phyloP scores from a whole-genome alignment of 2,329 filamentous ascomycete species.

The Raffaelea ambrosiae region DNA sequence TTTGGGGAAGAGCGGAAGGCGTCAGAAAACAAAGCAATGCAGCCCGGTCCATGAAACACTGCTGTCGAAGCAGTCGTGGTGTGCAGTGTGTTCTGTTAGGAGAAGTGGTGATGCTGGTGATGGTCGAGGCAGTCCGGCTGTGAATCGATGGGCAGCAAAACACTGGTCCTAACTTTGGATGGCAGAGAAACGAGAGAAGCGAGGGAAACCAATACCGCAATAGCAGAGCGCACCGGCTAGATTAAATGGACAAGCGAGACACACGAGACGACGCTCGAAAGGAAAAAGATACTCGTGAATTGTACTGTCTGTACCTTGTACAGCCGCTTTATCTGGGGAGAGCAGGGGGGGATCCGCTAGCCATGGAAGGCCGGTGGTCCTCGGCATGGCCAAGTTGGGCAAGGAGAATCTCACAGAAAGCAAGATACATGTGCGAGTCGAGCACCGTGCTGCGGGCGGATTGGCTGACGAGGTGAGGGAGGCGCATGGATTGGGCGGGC shows the following conservation, averaged over 20 bases:
- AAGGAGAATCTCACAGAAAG: not conserved
- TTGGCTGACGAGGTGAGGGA: no score
- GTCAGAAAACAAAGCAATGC: not conserved
- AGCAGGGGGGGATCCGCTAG: constrained; percentile 5
- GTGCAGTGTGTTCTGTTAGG: not conserved
- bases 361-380: not conserved
- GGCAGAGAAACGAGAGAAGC: not conserved
- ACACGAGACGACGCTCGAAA: not conserved
- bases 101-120: not conserved
- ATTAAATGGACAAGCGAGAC: constrained; percentile 1
- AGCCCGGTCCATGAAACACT: constrained; percentile 3
- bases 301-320: not conserved
- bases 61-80: constrained; percentile 4
- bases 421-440: not conserved
- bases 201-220: not conserved
- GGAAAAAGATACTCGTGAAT: not conserved
- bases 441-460: no score
- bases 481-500: no score
- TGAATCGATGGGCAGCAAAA: not conserved
- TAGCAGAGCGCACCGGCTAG: no score
- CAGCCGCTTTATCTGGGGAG: not conserved
- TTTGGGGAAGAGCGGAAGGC: no score
- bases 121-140: not conserved
- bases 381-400: constrained; percentile 7
- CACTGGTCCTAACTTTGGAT: not conserved